These are phyloP conservation scores for Oropetium thomaeum DNA, from an alignment of 176 grass and related monocot genomes.

Conservation along the genomic window DNA sequence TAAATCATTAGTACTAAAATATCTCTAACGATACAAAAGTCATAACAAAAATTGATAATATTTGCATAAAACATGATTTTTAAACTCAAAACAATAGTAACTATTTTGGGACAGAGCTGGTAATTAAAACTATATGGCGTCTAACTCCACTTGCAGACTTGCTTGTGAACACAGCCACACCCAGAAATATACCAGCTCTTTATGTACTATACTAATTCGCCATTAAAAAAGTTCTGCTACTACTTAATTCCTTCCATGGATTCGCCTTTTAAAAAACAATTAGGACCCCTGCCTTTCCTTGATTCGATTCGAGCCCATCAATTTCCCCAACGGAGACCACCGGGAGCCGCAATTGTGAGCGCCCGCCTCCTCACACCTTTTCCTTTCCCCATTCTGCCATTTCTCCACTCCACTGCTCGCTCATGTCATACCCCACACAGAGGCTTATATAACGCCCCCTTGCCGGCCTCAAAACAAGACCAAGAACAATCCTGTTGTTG, in stretches of 20 bases:
- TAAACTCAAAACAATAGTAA: no score
- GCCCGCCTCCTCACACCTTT: neutral
- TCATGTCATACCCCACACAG: neutral
- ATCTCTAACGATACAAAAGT: no score
- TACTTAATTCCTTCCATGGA: neutral
- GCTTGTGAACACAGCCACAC: neutral
- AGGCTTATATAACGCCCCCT: neutral
- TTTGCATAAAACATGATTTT: no score
- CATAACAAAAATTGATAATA: no score
- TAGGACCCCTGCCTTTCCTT: neutral
- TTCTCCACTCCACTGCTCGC: neutral
- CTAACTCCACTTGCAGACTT: neutral
- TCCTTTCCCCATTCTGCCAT: neutral
- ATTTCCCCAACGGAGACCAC: slow-evolving; percentile 8
- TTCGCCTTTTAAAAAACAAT: slow-evolving; percentile 15
- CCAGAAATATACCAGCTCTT: neutral
- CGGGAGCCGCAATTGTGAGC: neutral
- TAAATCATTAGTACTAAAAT: no score
- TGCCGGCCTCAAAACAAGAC: neutral
- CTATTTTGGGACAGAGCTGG: no score
- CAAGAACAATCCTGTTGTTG: neutral
- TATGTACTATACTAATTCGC: neutral
- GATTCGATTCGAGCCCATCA: slow-evolving; percentile 40
- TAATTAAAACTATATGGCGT: neutral
- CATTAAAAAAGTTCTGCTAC: no score